Evolutionary conservation across 805 yeast species (phyloP), one percentile per base, ranked within the genome.

Genomic region (Hanseniaspora hatyaiensis): DNA sequence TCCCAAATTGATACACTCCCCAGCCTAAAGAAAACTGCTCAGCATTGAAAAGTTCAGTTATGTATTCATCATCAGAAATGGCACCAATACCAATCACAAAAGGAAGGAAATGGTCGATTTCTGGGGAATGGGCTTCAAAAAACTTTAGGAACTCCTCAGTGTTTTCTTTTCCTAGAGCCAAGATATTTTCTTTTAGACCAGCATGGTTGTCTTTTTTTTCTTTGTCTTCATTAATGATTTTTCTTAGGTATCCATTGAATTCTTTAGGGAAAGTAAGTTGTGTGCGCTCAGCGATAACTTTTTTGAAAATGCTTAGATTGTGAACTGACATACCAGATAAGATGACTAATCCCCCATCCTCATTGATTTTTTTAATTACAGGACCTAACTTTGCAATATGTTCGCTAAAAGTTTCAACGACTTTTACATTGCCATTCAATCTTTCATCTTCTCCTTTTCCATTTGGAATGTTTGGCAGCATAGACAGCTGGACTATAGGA

Each of bases 271-370:
- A 36, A 12, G 20, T 19, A 13, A 26, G 29, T 23, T 22, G 29
- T 6, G 8, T 22, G 3, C 15, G 15, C 11, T 36, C 40, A 13
- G 30, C 8, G 1, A 36, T 23, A 5, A 15, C 40, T 23, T 23
- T 36, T 29, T 70, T 69, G 22, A 43, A 36, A 50, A 80, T 86
- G 30, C 75, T 52, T 37, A 83, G 66, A 57, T 83, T 83, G 61
- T 83, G 94, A 19, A 82, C 92, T 4, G 84, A 69, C 83, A 81
- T 79, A 3, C 94, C 94, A 0, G 88, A 79, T 47, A 77, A 72
- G 5, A 83, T 59, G 2, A 82, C 64, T 47, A 76, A 51, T 19
- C 74, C 76, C 41, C 72, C 74, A 42, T 73, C 60, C 2, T 69
- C 65, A 51, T 86, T 68, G 53, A 76, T 72, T 31, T 67, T 63